A percentile compares a stretch with the other conserved stretches of the same genome.
Evolutionary conservation across 495 filamentous ascomycete species (phyloP).

Genomic region (Hyaloscypha bicolor): DNA sequence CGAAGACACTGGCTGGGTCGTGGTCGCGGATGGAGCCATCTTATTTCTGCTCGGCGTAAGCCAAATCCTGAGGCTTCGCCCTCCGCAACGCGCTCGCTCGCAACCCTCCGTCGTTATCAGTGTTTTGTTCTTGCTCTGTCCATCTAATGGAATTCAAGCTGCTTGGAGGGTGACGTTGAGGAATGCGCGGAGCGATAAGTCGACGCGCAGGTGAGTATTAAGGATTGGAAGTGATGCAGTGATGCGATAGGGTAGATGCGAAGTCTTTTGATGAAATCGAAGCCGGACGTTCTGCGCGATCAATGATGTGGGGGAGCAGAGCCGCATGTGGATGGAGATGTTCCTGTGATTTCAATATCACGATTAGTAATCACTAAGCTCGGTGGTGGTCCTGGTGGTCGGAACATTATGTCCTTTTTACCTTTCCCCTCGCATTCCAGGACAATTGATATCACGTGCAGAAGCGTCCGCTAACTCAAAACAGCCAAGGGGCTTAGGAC

Average conservation of each 20-base stretch:
- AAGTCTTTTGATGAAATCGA: constrained; percentile 8
- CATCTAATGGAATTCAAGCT: neutral
- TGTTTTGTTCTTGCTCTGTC: constrained; percentile 1
- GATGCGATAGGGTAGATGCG: neutral
- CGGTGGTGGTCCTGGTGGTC: too few relatives aligned
- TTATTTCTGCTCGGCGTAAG: neutral
- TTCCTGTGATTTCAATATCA: too few relatives aligned
- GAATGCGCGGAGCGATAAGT: constrained; percentile 1
- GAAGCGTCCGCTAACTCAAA: too few relatives aligned
- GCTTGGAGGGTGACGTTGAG: neutral
- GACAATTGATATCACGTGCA: too few relatives aligned
- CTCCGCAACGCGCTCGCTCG: constrained; percentile 5
- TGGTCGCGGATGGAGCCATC: constrained; percentile 32
- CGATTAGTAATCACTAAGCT: too few relatives aligned
- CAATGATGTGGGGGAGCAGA: constrained; percentile 10
- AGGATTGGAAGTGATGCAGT: neutral
- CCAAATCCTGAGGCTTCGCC: constrained; percentile 1
- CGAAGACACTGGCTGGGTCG: constrained; percentile 25
- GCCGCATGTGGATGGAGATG: neutral
- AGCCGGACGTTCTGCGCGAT: neutral
- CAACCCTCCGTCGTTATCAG: constrained; percentile 5
- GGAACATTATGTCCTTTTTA: too few relatives aligned
- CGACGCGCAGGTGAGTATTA: neutral
- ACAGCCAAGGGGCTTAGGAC: too few relatives aligned
- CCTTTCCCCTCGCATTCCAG: too few relatives aligned